phyloP scores from a whole-genome alignment of 352 stramenopile species.

The Globisporangium cystogenes region DNA sequence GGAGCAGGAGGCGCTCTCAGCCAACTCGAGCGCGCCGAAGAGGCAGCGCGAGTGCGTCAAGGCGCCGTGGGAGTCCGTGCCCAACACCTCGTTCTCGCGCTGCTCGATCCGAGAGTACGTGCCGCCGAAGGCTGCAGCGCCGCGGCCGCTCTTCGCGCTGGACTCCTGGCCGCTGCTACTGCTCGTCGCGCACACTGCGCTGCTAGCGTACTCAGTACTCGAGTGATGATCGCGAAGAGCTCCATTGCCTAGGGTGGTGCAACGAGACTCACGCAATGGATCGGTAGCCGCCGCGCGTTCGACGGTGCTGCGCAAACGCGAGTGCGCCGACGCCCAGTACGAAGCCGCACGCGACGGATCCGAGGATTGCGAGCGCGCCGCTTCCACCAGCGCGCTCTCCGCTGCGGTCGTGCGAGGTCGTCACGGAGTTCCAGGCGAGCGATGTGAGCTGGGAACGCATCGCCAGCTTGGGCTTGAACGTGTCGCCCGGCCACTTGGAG shows the following conservation, averaged over 20 bases:
- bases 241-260: neutral
- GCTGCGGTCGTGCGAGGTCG: neutral
- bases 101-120: conserved; percentile 58
- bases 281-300: neutral
- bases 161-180: neutral
- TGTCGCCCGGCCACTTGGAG: conserved; percentile 38
- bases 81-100: conserved; percentile 47
- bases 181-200: neutral
- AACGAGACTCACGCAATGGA: neutral
- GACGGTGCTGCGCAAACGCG: neutral
- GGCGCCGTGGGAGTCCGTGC: conserved; percentile 35
- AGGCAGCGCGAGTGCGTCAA: conserved; percentile 39
- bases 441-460: neutral
- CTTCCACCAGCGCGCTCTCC: neutral
- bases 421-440: neutral
- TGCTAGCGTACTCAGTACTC: neutral
- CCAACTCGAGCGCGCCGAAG: conserved; percentile 23
- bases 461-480: conserved; percentile 11
- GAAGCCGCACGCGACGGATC: neutral
- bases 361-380: neutral
- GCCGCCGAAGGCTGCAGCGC: conserved; percentile 7
- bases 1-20: conserved; percentile 25
- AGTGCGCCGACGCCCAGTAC: neutral
- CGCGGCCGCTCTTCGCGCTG: neutral
- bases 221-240: neutral